Conservation (phyloP, 441 rosid genomes). For the Erodium texanum region DNA sequence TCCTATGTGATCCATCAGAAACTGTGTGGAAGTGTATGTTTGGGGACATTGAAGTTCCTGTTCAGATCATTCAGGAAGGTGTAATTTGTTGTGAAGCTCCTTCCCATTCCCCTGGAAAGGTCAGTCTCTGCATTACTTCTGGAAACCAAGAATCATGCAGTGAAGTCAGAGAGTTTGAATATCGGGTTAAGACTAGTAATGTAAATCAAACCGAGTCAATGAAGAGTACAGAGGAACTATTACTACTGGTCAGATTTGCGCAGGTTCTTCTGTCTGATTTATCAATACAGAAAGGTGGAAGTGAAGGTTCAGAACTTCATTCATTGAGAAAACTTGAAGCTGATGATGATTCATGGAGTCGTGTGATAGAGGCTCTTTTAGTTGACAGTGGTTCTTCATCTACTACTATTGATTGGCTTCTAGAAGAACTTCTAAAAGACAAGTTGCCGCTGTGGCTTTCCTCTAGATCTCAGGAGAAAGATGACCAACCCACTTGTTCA, state of each 20-base stretch:
- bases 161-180: slow-evolving; percentile 69
- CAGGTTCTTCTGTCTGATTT: slow-evolving; percentile 52
- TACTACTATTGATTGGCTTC: slow-evolving; percentile 61
- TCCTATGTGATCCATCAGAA: slow-evolving; percentile 66
- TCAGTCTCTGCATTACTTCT: slow-evolving; percentile 61
- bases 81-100: slow-evolving; percentile 73
- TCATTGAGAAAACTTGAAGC: slow-evolving; percentile 31
- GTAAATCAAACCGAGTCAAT: slow-evolving; percentile 23
- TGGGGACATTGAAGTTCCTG: slow-evolving; percentile 75
- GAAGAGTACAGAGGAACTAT: slow-evolving; percentile 48
- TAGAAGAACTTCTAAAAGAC: slow-evolving; percentile 79
- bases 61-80: slow-evolving; percentile 69
- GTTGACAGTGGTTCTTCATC: slow-evolving; percentile 54
- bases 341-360: slow-evolving; percentile 62
- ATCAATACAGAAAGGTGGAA: slow-evolving; percentile 29
- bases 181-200: slow-evolving; percentile 34
- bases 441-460: slow-evolving; percentile 71
- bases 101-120: slow-evolving; percentile 63
- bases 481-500: slow-evolving; percentile 32
- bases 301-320: slow-evolving; percentile 26
- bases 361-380: slow-evolving; percentile 39
- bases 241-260: slow-evolving; percentile 55
- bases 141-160: slow-evolving; percentile 62
- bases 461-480: slow-evolving; percentile 35
- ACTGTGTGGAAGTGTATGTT: slow-evolving; percentile 78